Conservation (phyloP, 2,329 filamentous ascomycete genomes). For the Ophiostoma triangulosporum region DNA sequence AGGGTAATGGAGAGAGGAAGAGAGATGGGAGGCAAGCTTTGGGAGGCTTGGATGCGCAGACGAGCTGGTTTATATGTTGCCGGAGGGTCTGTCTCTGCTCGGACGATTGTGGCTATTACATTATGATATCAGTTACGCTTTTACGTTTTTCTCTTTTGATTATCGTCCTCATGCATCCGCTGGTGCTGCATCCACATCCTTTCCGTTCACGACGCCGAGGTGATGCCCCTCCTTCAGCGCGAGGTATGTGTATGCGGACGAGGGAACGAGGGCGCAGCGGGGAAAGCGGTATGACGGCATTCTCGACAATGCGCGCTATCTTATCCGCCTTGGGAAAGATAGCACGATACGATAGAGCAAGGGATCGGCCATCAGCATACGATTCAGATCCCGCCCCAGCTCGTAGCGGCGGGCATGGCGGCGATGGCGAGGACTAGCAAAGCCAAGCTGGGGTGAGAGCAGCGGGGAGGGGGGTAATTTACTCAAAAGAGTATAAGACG, state of each 20-base stretch:
- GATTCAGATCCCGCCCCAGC: neutral
- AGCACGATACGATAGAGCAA: neutral
- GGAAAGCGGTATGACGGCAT: neutral
- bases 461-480: neutral
- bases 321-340: neutral
- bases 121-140: neutral
- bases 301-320: neutral
- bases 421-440: neutral
- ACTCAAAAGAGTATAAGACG: conserved; percentile 2
- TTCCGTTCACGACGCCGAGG: neutral
- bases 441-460: neutral
- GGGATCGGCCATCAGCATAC: neutral
- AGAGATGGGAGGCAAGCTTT: neutral
- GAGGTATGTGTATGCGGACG: neutral
- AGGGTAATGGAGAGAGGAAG: neutral
- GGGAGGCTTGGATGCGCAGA: neutral
- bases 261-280: neutral
- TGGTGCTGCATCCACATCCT: neutral
- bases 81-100: neutral
- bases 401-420: neutral
- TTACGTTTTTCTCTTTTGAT: neutral
- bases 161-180: neutral
- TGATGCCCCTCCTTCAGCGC: neutral
- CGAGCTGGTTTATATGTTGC: neutral
- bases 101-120: neutral